Conservation (phyloP, 2,329 filamentous ascomycete genomes). For the Fusarium piperis region DNA sequence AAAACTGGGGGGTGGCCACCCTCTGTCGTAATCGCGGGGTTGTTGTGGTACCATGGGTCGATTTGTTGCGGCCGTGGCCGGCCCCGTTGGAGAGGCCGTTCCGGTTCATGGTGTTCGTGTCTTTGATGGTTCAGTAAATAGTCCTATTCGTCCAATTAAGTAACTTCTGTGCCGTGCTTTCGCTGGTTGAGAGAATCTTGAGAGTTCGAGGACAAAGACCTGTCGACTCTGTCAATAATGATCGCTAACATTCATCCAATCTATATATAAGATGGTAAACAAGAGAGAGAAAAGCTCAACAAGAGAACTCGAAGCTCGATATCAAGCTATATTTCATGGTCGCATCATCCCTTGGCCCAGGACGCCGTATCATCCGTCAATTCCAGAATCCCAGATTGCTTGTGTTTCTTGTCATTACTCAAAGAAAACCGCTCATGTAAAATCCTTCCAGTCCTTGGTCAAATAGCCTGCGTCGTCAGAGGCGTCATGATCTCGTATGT, state of each 20-base stretch:
- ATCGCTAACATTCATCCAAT: neutral
- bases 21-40: conserved; percentile 29
- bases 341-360: conserved; percentile 20
- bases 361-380: conserved; percentile 15
- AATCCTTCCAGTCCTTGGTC: conserved; percentile 1
- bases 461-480: neutral
- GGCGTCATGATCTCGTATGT: neutral
- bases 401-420: neutral
- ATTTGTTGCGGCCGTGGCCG: neutral
- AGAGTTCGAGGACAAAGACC: neutral
- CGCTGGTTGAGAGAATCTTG: neutral
- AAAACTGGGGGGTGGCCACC: conserved; percentile 1
- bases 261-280: neutral
- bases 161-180: neutral
- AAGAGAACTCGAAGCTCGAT: neutral
- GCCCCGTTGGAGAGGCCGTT: neutral
- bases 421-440: neutral
- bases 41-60: conserved; percentile 3
- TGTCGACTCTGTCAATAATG: neutral
- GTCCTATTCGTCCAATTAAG: neutral
- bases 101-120: neutral
- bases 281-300: neutral
- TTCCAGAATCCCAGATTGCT: conserved; percentile 1
- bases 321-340: conserved; percentile 19
- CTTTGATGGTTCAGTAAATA: neutral